These are phyloP conservation scores for Aureobasidium sp. DNA, from an alignment of 2,329 filamentous ascomycete genomes.

Conservation along the genomic window DNA sequence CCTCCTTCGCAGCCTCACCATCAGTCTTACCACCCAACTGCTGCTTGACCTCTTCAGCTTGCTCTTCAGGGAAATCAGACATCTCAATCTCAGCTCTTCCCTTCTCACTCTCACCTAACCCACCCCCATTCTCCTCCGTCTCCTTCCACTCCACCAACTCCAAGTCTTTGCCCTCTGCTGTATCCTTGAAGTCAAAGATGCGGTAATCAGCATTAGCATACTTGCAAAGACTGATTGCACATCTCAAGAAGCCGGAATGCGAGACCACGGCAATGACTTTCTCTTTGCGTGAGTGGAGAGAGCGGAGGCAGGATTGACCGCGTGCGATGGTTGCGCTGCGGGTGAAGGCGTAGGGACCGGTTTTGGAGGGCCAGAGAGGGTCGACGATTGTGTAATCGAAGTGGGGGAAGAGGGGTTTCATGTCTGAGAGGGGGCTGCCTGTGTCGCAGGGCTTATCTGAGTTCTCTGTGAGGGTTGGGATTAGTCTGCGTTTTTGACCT, in stretches of 20 bases:
- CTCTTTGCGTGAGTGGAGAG: conserved; percentile 47
- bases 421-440: conserved; percentile 39
- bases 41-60: conserved; percentile 12
- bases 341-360: conserved; percentile 43
- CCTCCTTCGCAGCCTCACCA: conserved; percentile 13
- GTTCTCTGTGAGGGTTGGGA: conserved; percentile 26
- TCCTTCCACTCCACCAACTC: conserved; percentile 40
- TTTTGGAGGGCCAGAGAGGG: conserved; percentile 54
- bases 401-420: conserved; percentile 43
- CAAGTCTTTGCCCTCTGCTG: conserved; percentile 23
- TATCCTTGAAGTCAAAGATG: conserved; percentile 48
- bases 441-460: conserved; percentile 51
- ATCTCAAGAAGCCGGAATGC: conserved; percentile 55
- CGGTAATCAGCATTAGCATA: conserved; percentile 55
- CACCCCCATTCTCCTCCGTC: conserved; percentile 38
- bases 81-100: conserved; percentile 18
- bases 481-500: not conserved
- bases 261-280: conserved; percentile 56
- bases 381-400: conserved; percentile 52
- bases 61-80: conserved; percentile 19
- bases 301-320: conserved; percentile 42
- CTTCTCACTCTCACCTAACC: conserved; percentile 42
- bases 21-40: conserved; percentile 12
- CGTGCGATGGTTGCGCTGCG: conserved; percentile 46
- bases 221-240: conserved; percentile 42